Percentiles rank a stretch among this genome's conserved stretches.
phyloP scores from a whole-genome alignment of 2,329 filamentous ascomycete species.

The Rutstroemia sp. region DNA sequence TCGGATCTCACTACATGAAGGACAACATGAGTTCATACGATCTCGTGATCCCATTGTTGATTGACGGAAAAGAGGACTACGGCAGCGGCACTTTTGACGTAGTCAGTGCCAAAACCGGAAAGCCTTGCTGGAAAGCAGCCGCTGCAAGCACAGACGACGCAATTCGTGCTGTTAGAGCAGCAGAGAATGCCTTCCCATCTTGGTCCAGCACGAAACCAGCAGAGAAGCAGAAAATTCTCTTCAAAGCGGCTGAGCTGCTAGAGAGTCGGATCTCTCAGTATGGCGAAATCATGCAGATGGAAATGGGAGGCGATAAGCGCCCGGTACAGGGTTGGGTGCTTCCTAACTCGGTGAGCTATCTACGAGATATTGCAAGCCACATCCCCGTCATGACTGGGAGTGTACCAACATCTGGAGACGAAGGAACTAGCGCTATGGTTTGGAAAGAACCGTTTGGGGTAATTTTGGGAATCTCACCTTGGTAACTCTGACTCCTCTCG shows the following conservation, averaged over 20 bases:
- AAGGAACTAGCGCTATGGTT: conserved; percentile 52
- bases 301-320: neutral
- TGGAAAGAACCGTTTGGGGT: conserved; percentile 58
- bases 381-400: neutral
- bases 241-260: neutral
- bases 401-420: conserved; percentile 24
- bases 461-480: conserved; percentile 53
- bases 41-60: neutral
- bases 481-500: conserved; percentile 34
- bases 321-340: neutral
- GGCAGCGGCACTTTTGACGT: neutral
- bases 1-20: too few relatives aligned
- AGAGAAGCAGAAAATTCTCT: neutral
- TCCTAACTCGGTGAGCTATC: neutral
- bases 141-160: neutral
- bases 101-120: neutral
- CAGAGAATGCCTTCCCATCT: neutral
- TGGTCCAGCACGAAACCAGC: neutral
- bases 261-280: neutral
- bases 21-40: too few relatives aligned
- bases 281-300: neutral
- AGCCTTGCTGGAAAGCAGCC: neutral
- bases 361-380: neutral
- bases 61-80: neutral
- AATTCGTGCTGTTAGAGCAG: neutral